Percentiles rank a stretch among this genome's conserved stretches.
Conservation (phyloP, 1,139 yeast genomes). For the Kodamaea derodonti region DNA sequence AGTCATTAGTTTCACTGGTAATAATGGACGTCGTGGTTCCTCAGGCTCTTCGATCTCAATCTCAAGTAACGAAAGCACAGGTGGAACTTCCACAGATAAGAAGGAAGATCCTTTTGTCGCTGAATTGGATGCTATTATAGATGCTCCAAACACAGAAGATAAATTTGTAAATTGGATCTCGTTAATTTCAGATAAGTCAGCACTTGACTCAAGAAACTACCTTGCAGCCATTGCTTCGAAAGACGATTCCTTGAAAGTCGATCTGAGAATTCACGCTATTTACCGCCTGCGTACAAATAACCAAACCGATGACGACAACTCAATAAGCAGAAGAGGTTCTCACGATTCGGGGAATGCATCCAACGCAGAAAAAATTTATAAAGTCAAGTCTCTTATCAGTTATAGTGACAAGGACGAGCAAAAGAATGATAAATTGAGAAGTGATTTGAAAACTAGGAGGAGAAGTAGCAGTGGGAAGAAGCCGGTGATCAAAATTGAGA, state of each 20-base stretch:
- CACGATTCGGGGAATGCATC: slow-evolving; percentile 7
- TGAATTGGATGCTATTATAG: background rate
- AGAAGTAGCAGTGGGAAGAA: slow-evolving; percentile 11
- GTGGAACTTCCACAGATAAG: background rate
- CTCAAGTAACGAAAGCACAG: slow-evolving; percentile 4
- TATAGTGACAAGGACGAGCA: slow-evolving; percentile 25
- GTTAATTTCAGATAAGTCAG: slow-evolving; percentile 28
- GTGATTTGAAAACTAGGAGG: slow-evolving; percentile 14
- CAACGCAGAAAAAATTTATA: slow-evolving; percentile 24
- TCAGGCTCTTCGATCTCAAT: background rate
- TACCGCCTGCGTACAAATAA: slow-evolving; percentile 24
- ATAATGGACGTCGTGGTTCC: background rate
- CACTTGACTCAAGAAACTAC: slow-evolving; percentile 23
- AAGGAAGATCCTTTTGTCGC: background rate
- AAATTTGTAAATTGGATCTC: slow-evolving; percentile 23
- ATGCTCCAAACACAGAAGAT: slow-evolving; percentile 3
- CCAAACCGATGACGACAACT: slow-evolving; percentile 2
- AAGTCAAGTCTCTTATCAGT: slow-evolving; percentile 36
- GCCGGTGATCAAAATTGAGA: slow-evolving; percentile 10
- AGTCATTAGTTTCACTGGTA: background rate
- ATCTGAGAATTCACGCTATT: slow-evolving; percentile 31
- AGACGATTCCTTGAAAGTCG: slow-evolving; percentile 20
- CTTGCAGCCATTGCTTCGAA: slow-evolving; percentile 18
- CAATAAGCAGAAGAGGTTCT: slow-evolving; percentile 8
- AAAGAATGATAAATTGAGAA: slow-evolving; percentile 22